Base-by-base conservation (phyloP, 495 filamentous ascomycete species). In the Xylaria sp. region DNA sequence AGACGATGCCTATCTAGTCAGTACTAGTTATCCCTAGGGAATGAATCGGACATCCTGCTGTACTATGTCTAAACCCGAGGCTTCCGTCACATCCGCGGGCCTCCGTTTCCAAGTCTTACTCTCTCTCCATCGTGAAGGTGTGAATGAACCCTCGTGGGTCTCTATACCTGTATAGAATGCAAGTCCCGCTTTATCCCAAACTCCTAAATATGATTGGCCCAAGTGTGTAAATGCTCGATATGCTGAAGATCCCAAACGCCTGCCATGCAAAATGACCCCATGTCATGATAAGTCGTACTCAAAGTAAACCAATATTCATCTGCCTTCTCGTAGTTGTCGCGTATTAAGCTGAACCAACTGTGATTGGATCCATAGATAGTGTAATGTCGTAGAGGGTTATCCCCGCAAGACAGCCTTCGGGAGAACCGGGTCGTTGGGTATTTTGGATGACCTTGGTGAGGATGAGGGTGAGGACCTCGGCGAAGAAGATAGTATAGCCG, bases 391-490 rank as follows among this genome's bases (percentile, higher is more conserved):
- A 26, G n/a, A 50, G 50, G 57, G 5, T 41, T 46, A 62, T 19
- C 26, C 15, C 24, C 66, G 62, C 29, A 68, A 14, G 55, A 67
- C 11, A 19, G 59, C 61, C 26, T 71, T 73, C 33, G 67, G 69
- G 9, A 72, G 57, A 53, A 70, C 61, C 41, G 65, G 72, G 0
- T 72, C 72, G 40, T 41, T 57, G 68, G 69, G 48, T 66, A 74
- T 71, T n/a, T 43, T 64, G 19, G 77, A 77, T 26, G 75, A 72
- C 67, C 75, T 69, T 24, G 68, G 68, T 46, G 77, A 77, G 5
- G 73, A 59, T 21, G 58, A 1, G 9, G 68, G 62, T 17, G 75
- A 76, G 2, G 69, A 15, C 1, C 17, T 50, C 19, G n/a, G 26
- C 9, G 69, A 53, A 5, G 12, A 19, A 43, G 55, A 52, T n/a